Base-by-base conservation (phyloP, 2,329 filamentous ascomycete genomes). In the Xenoacremonium recifei region DNA sequence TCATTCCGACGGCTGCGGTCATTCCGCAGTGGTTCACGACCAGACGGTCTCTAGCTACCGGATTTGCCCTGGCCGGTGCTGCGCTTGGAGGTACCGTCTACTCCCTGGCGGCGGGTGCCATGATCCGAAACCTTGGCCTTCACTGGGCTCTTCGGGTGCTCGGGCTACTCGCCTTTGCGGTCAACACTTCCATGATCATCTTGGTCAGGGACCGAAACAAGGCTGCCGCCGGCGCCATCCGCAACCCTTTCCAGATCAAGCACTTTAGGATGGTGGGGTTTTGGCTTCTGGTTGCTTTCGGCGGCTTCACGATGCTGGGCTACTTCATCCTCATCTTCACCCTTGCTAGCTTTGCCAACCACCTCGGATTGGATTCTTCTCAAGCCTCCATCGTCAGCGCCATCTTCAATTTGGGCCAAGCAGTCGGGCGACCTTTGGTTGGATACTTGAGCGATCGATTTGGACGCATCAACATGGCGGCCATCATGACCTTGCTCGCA, bases 251-350 rank as follows among this genome's bases (percentile, higher is more conserved):
- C 30, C 44, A 55, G 12, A 35, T 36, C 0, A 21, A n/a, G 0
- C 40, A 55, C 2, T 27, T 59, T 0, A 69, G 65, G 32, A 68
- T 71, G 1, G 61, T 68, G 0, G 75, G 85, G 49, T 80, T 82
- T 45, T 45, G 79, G 4, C 68, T 82, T 0, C 65, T 85, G n/a
- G 65, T 82, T 18, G 65, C 58, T 4, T 86, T 77, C 66, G 80
- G 78, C 1, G 70, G 79, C 44, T 69, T 84, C 47, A 80, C 72
- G 37, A 80, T 84, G 72, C 65, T 87, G 5, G 83, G 79, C 5
- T 86, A 86, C 49, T 76, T 84, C 16, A 76, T 82, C 0, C 61
- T 86, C 2, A 67, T 85, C 3, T 87, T 84, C 63, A 80, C 75
- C 3, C 61, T 87, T 6, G 77, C 83, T 2, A 80, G 76, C 44